Conservation (phyloP, 768 basidiomycete genomes). For the Tulasnella sp. region DNA sequence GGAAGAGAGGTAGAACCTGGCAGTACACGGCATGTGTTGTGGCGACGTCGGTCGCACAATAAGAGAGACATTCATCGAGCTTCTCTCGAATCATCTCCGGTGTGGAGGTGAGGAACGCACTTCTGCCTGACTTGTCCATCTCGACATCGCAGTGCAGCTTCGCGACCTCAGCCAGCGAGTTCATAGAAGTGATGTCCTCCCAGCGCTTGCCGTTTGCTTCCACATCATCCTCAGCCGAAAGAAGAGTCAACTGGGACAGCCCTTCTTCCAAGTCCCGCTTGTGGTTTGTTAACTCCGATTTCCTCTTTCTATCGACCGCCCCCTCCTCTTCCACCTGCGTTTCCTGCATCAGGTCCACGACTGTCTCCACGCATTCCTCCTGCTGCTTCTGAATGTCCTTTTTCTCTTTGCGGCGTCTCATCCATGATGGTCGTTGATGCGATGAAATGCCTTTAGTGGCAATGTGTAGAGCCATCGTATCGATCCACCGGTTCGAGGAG, state of each 20-base stretch:
- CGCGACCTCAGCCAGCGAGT: conserved; percentile 87
- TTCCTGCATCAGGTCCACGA: conserved; percentile 43
- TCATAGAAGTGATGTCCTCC: conserved; percentile 88
- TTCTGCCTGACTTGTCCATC: conserved; percentile 67
- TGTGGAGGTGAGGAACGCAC: conserved; percentile 61
- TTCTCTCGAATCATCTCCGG: conserved; percentile 54
- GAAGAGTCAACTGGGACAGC: background rate
- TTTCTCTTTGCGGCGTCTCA: conserved; percentile 68
- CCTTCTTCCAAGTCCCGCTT: conserved; percentile 7
- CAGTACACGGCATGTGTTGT: conserved; percentile 76
- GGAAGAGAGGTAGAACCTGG: conserved; percentile 69
- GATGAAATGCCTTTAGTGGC: conserved; percentile 91
- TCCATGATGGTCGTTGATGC: conserved; percentile 90
- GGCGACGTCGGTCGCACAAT: conserved; percentile 77
- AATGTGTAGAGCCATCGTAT: conserved; percentile 92
- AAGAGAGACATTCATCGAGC: conserved; percentile 64
- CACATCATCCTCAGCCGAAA: conserved; percentile 31
- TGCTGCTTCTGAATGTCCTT: conserved; percentile 42
- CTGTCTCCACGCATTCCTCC: conserved; percentile 52
- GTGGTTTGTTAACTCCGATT: conserved; percentile 29
- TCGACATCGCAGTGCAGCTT: conserved; percentile 75
- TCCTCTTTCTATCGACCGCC: conserved; percentile 34
- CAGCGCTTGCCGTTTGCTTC: conserved; percentile 52
- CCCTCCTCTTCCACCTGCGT: conserved; percentile 28
- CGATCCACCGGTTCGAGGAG: conserved; percentile 71